A percentile compares a stretch with the other conserved stretches of the same genome.
These are phyloP conservation scores for Tripidium arundinaceum DNA, from an alignment of 202 grass and related monocot species.

Conservation along the genomic window DNA sequence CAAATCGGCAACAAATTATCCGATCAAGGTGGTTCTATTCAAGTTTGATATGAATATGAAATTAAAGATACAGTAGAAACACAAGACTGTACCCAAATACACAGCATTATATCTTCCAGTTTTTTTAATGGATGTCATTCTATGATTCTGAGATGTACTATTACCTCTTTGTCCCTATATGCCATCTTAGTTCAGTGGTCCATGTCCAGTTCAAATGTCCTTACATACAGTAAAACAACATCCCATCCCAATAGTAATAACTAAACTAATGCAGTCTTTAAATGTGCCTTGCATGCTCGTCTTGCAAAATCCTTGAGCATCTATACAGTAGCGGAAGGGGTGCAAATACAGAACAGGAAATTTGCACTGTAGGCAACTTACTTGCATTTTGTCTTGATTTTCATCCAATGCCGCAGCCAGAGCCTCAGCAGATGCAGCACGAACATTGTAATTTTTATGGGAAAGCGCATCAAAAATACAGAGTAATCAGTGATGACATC, in stretches of 20 bases:
- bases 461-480: conserved; percentile 77
- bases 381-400: conserved; percentile 81
- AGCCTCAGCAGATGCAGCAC: conserved; percentile 86
- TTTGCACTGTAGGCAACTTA: conserved; percentile 30
- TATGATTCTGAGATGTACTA: background rate
- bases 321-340: background rate
- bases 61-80: conserved; percentile 6
- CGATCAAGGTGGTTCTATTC: conserved; percentile 15
- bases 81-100: background rate
- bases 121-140: background rate
- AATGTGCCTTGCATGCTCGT: background rate
- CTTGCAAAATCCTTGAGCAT: background rate
- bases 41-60: background rate
- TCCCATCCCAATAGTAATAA: background rate
- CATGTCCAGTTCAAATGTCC: background rate
- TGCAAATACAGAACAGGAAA: conserved; percentile 19
- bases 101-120: background rate
- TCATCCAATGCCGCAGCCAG: conserved; percentile 93
- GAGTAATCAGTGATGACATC: conserved; percentile 84
- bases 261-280: background rate
- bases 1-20: background rate
- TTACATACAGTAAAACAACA: background rate
- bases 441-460: conserved; percentile 87
- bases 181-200: background rate
- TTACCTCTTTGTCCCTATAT: background rate